A percentile compares a stretch with the other conserved stretches of the same genome.
Conservation (phyloP, 768 basidiomycete genomes). For the Cyathus striatus region DNA sequence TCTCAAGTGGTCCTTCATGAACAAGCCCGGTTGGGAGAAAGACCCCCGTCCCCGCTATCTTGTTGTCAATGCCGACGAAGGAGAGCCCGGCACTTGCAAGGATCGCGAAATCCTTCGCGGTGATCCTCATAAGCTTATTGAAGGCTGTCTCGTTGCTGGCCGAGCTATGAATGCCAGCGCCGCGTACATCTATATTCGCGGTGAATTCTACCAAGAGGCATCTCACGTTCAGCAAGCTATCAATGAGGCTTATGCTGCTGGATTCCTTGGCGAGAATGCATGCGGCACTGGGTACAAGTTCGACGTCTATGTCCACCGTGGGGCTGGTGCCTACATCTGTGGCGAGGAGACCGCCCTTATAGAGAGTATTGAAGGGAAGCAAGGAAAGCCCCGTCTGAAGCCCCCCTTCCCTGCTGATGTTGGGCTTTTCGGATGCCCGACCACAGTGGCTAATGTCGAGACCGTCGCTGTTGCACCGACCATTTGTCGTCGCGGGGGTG, state of each 20-base stretch:
- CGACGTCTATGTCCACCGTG: constrained; percentile 97
- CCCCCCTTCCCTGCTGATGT: constrained; percentile 99
- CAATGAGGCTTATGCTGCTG: constrained; percentile 87
- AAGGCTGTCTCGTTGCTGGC: constrained; percentile 96
- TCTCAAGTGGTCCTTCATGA: constrained; percentile 98
- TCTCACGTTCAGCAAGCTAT: constrained; percentile 93
- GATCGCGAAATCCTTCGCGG: constrained; percentile 97
- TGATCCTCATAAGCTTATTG: constrained; percentile 97
- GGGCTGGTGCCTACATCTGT: constrained; percentile 97
- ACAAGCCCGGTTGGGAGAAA: constrained; percentile 98
- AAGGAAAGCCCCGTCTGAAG: constrained; percentile 96
- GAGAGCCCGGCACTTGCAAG: constrained; percentile 98
- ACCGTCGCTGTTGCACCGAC: constrained; percentile 98
- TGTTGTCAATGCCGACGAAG: constrained; percentile 97
- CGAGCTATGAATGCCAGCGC: constrained; percentile 96
- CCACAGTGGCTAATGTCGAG: constrained; percentile 97
- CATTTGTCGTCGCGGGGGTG: constrained; percentile 81
- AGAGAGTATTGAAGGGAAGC: constrained; percentile 95
- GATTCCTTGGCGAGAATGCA: constrained; percentile 84
- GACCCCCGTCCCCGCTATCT: constrained; percentile 92
- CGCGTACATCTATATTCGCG: constrained; percentile 99
- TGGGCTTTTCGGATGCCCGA: constrained; percentile 94
- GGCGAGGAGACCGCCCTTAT: constrained; percentile 98
- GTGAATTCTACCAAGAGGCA: constrained; percentile 96
- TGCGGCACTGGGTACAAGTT: constrained; percentile 93